Base-by-base conservation (phyloP, 306 rosid genomes). In the Ziziphus jujuba region DNA sequence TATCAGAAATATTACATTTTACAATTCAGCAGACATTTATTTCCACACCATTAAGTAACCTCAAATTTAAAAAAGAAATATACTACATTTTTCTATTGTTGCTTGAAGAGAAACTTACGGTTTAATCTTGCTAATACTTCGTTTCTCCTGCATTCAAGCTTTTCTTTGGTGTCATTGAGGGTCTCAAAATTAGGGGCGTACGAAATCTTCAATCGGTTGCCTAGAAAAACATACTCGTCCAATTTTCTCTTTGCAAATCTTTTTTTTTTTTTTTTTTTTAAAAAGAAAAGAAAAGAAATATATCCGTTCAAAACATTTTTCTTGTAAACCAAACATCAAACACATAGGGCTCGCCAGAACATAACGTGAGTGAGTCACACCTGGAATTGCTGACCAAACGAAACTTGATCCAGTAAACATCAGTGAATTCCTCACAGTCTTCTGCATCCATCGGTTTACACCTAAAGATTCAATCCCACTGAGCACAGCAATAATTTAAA, bases 401-500 rank as follows among this genome's bases (percentile, higher is more conserved):
- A 60, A 92, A 89, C 72, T 92, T 87, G 58, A 92, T 77, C 95
- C 92, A 87, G 70, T 81, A 92, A 67, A 92, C 96, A 77, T 92
- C 96, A 17, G 98, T 92, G 81, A 62, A 92, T 75, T 68, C 80
- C 74, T 86, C 96, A 61, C 98, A 92, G 21, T 89, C 93, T 74
- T 86, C 96, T 9, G 81, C 96, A 76, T 92, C 98, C 98, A 92
- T 89, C 13, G 96, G 97, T 66, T 86, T 86, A 75, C 89, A 87
- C 77, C 96, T 87, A 71, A 72, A 62, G 5, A 55, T 34, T 21
- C 22, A 64, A 16, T n/a, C 38, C n/a, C 56, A 66, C 13, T 16
- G 10, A 38, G 35, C 24, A 72, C 17, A 44, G 14, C 68, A 53
- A 36, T 0, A 57, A 63, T 8, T 2, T 13, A 4, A 52, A 6